Evolutionary conservation across 495 filamentous ascomycete genomes (phyloP), one percentile per base, ranked within the genome.

Genomic region (Penicillium argentinense): DNA sequence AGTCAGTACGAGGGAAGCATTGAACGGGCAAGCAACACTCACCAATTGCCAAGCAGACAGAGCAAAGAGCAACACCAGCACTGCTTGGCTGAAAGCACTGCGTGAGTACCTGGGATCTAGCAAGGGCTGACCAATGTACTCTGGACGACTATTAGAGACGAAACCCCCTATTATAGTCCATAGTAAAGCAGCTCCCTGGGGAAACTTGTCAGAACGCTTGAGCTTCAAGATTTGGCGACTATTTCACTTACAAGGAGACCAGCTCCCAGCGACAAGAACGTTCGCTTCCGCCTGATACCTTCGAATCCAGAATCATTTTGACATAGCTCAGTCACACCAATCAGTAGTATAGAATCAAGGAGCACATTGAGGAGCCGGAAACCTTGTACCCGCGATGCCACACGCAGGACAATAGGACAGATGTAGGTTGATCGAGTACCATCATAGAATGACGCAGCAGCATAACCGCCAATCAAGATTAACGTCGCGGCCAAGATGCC

Each of bases 361-460:
- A 69, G 13, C 7, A 62, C 6, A n/a, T 55, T 62, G 18, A 63
- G 17, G 4, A 66, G 17, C 43, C 55, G 63, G 16, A 69, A 34
- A 2, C 48, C 38, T 8, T 51, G 67, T 12, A 72, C 38, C 9
- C 47, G 50, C 11, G 51, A 39, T 29, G 54, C 51, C 14, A 54
- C 58, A 11, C 59, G 43, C 12, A 60, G 60, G 9, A 59, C 48
- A 6, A 66, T 56, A 14, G 74, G 66, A 49, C 76, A 79, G 21
- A 79, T 73, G 44, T 73, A 76, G 1, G 69, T 76, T 11, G 76
- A 77, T 13, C 58, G 61, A 14, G 52, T 57, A 18, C 64, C 67
- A 18, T 46, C 44, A 1, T 53, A 42, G 5, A 69, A 60, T 1
- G 56, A 60, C 8, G 58, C 47, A 24, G 58, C 53, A 23, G 66